Base-by-base conservation (phyloP, 768 basidiomycete species). In the Serendipita sp. region DNA sequence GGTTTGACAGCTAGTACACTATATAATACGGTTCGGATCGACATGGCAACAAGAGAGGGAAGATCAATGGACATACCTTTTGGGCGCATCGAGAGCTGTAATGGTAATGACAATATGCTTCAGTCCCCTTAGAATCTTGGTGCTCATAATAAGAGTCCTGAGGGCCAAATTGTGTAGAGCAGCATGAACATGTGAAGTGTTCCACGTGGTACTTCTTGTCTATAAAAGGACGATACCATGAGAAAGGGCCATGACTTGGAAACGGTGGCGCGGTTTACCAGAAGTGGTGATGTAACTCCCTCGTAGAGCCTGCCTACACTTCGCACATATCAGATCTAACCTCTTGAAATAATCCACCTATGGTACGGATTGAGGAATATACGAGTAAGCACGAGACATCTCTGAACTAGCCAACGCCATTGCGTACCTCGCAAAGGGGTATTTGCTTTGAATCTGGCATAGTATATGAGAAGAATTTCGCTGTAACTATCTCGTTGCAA, bases 121-220 rank as follows among this genome's bases (percentile, higher is more conserved):
- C 86, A 4, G 33, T 27, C 10, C 55, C 36, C 18, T 16, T n/a
- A 11, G 27, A 13, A 16, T 88, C 89, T 67, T 91, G 88, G 72
- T 98, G 96, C 73, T 99, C 96, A 73, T 99, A 99, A 76, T 99
- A 99, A 62, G 92, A 96, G 75, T 98, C 96, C 71, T 96, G 91
- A 3, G 95, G 93, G 3, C 96, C 96, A 71, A 99, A 98, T 45
- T 96, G 81, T 11, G 88, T 94, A 55, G 94, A 82, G 75, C 96
- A 99, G 65, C 94, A 84, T 4, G 93, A 95, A 76, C 96, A 99
- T 55, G 95, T 96, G 73, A 99, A 99, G 73, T 98, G 96, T 76
- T 99, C 96, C 69, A 98, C 55, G 55, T 60, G 55, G 31, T 60
- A 60, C 34, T 60, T 60, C 55, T 60, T 60, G 55, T 60, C 55